Evolutionary conservation across 1,284 basidiomycete genomes (phyloP), one percentile per base, ranked within the genome.

Genomic region (Pholiota adiposa): DNA sequence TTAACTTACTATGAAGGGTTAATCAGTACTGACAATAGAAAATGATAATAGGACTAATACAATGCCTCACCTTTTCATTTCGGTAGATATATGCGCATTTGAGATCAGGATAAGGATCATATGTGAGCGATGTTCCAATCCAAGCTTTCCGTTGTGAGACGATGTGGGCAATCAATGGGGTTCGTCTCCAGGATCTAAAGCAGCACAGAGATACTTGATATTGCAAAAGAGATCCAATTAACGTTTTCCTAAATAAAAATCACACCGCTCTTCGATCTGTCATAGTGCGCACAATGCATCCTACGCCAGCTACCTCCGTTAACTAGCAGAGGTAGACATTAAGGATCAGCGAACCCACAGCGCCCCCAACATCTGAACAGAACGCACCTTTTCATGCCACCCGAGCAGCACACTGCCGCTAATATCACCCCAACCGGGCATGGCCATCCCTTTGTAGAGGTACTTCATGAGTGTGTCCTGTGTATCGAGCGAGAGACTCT

Each of bases 391-490:
- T 76, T 97, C 95, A 73, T 97, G 96, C 96, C 96, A 98, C 21
- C 88, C 90, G 23, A 99, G 80, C 52, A 99, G 78, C 19, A 98
- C 95, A 66, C 94, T 96, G 44, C 93, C 93, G 67, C 87, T 92
- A 66, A 92, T 86, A 71, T 94, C 94, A 54, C 88, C 89, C 85
- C 87, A 92, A 49, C 86, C 93, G 11, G 90, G 88, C 80, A 88
- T 83, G 5, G 82, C 92, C 92, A 94, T 95, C 31, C 91, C 96
- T 79, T 99, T 99, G 87, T 99, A 99, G 23, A 99, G 79, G 72
- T 97, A 99, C 74, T 97, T 98, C 97, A 98, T 99, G 59, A 98
- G 81, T 34, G 89, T 93, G 70, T 98, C 97, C 69, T 97, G 94
- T 63, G 92, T 83, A 50, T 94, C 89, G 62, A 87, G 84, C 6